Conservation (phyloP, 2,329 filamentous ascomycete genomes). For the Epicoccum nigrum region DNA sequence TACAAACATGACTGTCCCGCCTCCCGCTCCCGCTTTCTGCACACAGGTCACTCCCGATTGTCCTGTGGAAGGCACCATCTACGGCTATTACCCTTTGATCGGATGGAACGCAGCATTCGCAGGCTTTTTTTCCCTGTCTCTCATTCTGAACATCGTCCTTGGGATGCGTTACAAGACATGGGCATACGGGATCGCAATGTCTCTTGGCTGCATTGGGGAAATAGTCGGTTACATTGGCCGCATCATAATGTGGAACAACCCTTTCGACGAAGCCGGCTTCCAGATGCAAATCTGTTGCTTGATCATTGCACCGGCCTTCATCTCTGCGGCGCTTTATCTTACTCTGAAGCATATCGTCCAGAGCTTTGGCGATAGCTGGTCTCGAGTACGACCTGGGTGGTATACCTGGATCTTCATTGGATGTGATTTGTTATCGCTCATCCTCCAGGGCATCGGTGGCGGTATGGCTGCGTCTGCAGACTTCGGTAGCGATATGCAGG, state of each 20-base stretch:
- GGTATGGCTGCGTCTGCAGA: slow-evolving; percentile 36
- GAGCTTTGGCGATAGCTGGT: slow-evolving; percentile 53
- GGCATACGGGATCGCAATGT: slow-evolving; percentile 58
- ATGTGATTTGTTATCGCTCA: slow-evolving; percentile 62
- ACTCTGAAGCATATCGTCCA: slow-evolving; percentile 62
- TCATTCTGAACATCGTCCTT: slow-evolving; percentile 56
- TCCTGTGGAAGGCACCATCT: slow-evolving; percentile 55
- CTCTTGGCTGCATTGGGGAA: slow-evolving; percentile 57
- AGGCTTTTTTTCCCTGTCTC: slow-evolving; percentile 55
- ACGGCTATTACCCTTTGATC: slow-evolving; percentile 59
- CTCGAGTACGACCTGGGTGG: slow-evolving; percentile 35
- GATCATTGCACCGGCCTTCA: slow-evolving; percentile 64
- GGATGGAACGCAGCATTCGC: slow-evolving; percentile 59
- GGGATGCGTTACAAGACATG: slow-evolving; percentile 60
- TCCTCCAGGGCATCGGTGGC: slow-evolving; percentile 63
- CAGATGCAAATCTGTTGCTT: slow-evolving; percentile 59
- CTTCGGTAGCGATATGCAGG: slow-evolving; percentile 37
- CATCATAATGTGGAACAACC: slow-evolving; percentile 59
- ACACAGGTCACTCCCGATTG: slow-evolving; percentile 39
- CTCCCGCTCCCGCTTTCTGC: slow-evolving; percentile 21
- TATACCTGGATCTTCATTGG: slow-evolving; percentile 65
- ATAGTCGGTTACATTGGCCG: slow-evolving; percentile 62
- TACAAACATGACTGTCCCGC: slow-evolving; percentile 3
- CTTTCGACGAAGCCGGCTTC: slow-evolving; percentile 57
- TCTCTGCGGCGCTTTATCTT: slow-evolving; percentile 61